These are phyloP conservation scores for Chamaenerion angustifolium DNA, from an alignment of 345 rosid genomes.

Conservation along the genomic window DNA sequence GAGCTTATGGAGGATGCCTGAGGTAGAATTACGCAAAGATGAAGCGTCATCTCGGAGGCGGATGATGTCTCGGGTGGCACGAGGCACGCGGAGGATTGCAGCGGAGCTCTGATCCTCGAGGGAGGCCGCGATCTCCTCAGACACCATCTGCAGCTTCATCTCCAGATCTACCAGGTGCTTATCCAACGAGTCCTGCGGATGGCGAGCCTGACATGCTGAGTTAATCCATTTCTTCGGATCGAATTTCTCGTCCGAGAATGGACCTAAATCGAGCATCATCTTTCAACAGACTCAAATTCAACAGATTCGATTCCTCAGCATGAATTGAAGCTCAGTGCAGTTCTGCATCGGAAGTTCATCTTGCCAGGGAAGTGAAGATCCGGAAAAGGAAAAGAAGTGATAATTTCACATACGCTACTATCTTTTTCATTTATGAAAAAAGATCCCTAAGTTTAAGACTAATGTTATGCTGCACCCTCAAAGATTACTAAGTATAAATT, in stretches of 20 bases:
- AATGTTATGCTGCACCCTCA: too few relatives aligned
- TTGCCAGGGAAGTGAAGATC: not conserved
- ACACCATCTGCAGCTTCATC: conserved; percentile 96
- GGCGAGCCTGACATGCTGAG: conserved; percentile 65
- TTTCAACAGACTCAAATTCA: not conserved
- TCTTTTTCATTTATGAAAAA: too few relatives aligned
- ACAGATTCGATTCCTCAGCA: conserved; percentile 10
- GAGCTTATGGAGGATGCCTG: conserved; percentile 82
- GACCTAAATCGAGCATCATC: conserved; percentile 85
- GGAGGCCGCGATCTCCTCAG: conserved; percentile 94
- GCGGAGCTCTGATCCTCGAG: conserved; percentile 90
- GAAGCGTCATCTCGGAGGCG: conserved; percentile 91
- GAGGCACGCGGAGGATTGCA: conserved; percentile 87
- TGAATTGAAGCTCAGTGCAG: not conserved
- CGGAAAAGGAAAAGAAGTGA: too few relatives aligned
- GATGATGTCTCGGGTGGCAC: conserved; percentile 82
- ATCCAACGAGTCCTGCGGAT: conserved; percentile 77
- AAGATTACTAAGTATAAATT: too few relatives aligned
- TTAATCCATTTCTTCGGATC: conserved; percentile 96
- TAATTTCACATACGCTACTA: too few relatives aligned
- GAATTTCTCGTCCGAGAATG: conserved; percentile 88
- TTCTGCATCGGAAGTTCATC: not conserved
- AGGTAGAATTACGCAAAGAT: conserved; percentile 64
- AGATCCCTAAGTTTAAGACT: too few relatives aligned
- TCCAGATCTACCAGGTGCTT: conserved; percentile 89